A percentile compares a stretch with the other conserved stretches of the same genome.
Conservation (phyloP, 2,329 filamentous ascomycete species). For the Colletotrichum viniferum region DNA sequence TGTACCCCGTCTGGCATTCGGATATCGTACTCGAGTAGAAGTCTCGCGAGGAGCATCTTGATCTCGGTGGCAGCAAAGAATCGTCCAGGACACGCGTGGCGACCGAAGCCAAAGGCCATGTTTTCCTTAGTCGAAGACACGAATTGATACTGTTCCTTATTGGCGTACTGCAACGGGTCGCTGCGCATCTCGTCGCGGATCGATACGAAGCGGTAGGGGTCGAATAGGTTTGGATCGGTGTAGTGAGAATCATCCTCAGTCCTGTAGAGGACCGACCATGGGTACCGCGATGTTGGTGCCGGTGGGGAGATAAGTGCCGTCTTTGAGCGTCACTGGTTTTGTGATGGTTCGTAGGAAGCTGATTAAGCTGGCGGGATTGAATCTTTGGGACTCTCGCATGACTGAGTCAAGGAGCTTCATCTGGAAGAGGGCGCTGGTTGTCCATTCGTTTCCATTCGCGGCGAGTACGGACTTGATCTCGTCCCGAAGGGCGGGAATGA, state of each 20-base stretch:
- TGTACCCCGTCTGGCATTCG: neutral
- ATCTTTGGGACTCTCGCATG: slow-evolving; percentile 38
- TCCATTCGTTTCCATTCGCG: slow-evolving; percentile 33
- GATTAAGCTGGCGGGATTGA: slow-evolving; percentile 31
- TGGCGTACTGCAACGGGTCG: neutral
- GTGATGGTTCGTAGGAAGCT: slow-evolving; percentile 56
- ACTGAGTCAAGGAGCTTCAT: slow-evolving; percentile 45
- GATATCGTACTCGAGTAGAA: slow-evolving; percentile 45
- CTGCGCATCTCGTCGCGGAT: neutral
- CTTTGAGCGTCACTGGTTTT: slow-evolving; percentile 54
- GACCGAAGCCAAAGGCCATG: slow-evolving; percentile 40
- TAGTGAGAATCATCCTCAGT: slow-evolving; percentile 40
- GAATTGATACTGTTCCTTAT: slow-evolving; percentile 33
- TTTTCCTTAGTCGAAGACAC: slow-evolving; percentile 39
- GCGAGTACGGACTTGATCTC: neutral
- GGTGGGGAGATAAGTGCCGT: slow-evolving; percentile 52
- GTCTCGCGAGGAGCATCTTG: slow-evolving; percentile 44
- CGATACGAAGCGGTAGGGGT: neutral
- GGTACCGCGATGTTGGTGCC: slow-evolving; percentile 48
- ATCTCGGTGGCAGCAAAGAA: slow-evolving; percentile 50
- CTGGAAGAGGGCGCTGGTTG: slow-evolving; percentile 55
- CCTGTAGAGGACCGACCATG: slow-evolving; percentile 34
- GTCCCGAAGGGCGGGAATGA: neutral
- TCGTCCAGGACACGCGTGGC: slow-evolving; percentile 44
- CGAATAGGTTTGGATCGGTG: slow-evolving; percentile 31